phyloP scores from a whole-genome alignment of 2,329 filamentous ascomycete species.

The Ophiostoma pallidulum region DNA sequence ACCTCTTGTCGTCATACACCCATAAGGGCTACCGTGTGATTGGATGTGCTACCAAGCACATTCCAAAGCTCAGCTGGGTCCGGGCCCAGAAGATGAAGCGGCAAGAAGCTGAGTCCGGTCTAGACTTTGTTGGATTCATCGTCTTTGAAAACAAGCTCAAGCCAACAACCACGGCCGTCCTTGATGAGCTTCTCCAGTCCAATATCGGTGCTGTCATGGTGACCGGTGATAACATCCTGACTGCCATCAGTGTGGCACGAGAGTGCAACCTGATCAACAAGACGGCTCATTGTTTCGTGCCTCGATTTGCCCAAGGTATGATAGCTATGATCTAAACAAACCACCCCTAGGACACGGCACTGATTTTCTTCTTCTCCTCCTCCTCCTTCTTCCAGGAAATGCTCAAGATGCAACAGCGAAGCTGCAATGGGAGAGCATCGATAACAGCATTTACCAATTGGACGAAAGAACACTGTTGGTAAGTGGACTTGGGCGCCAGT shows the following conservation, averaged over 20 bases:
- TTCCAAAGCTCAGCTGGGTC: conserved; percentile 83
- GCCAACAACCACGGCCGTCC: conserved; percentile 68
- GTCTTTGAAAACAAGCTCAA: conserved; percentile 99
- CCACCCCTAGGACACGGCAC: too few species aligned
- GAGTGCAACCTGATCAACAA: conserved; percentile 78
- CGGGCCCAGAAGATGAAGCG: conserved; percentile 92
- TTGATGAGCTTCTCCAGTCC: conserved; percentile 72
- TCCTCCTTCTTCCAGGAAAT: conserved; percentile 41
- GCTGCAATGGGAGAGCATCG: conserved; percentile 89
- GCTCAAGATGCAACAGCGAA: conserved; percentile 62
- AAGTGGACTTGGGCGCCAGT: too few species aligned
- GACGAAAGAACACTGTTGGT: conserved; percentile 69
- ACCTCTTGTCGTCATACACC: conserved; percentile 81
- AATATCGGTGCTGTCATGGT: conserved; percentile 92
- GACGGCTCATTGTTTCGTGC: conserved; percentile 83
- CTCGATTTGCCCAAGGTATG: conserved; percentile 68
- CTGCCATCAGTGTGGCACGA: conserved; percentile 87
- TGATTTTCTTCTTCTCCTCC: background rate
- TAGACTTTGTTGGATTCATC: conserved; percentile 92
- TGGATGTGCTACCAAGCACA: conserved; percentile 81
- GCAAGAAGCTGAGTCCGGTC: conserved; percentile 67
- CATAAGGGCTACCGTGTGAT: conserved; percentile 96
- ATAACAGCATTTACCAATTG: conserved; percentile 67
- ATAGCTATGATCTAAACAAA: background rate
- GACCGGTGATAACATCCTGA: conserved; percentile 95